Conservation (phyloP, 2,329 filamentous ascomycete genomes). For the Phyllosticta ampelicida region DNA sequence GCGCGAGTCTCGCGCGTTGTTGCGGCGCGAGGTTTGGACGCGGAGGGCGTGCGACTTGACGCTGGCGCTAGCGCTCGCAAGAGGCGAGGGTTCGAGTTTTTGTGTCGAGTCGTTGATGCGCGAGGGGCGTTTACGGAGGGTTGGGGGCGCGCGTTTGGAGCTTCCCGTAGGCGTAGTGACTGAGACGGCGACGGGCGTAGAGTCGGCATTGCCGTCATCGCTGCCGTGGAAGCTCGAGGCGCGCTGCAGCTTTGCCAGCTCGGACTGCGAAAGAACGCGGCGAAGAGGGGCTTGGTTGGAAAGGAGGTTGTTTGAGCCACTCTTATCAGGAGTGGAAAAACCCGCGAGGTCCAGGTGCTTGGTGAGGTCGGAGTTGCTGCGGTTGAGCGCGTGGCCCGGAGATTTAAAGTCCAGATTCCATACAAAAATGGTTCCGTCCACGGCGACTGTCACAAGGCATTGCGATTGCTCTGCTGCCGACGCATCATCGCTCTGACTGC, state of each 20-base stretch:
- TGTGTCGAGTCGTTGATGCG: slow-evolving; percentile 22
- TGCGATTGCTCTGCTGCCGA: slow-evolving; percentile 35
- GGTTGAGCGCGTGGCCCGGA: slow-evolving; percentile 8
- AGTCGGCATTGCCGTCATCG: slow-evolving; percentile 28
- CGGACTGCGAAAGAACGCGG: slow-evolving; percentile 75
- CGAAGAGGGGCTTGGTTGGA: slow-evolving; percentile 59
- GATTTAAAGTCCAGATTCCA: slow-evolving; percentile 29
- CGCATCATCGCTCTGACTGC: slow-evolving; percentile 28
- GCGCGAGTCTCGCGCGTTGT: slow-evolving; percentile 7
- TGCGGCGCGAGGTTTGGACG: slow-evolving; percentile 15
- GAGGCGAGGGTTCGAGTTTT: slow-evolving; percentile 33
- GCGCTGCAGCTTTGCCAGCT: slow-evolving; percentile 66
- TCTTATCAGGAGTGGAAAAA: slow-evolving; percentile 19
- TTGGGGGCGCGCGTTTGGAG: slow-evolving; percentile 30
- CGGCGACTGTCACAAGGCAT: slow-evolving; percentile 38
- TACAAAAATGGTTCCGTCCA: slow-evolving; percentile 41
- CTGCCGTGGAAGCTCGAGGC: slow-evolving; percentile 19
- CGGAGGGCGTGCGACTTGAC: slow-evolving; percentile 18
- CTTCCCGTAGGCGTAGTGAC: slow-evolving; percentile 21
- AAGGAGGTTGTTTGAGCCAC: slow-evolving; percentile 16
- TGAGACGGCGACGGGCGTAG: slow-evolving; percentile 2
- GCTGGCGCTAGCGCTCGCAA: slow-evolving; percentile 7
- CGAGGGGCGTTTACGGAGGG: slow-evolving; percentile 34
- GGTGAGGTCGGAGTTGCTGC: slow-evolving; percentile 23
- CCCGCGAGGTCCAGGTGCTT: slow-evolving; percentile 28